Evolutionary conservation across 495 filamentous ascomycete species (phyloP).

Genomic region (Podospora fimiseda): DNA sequence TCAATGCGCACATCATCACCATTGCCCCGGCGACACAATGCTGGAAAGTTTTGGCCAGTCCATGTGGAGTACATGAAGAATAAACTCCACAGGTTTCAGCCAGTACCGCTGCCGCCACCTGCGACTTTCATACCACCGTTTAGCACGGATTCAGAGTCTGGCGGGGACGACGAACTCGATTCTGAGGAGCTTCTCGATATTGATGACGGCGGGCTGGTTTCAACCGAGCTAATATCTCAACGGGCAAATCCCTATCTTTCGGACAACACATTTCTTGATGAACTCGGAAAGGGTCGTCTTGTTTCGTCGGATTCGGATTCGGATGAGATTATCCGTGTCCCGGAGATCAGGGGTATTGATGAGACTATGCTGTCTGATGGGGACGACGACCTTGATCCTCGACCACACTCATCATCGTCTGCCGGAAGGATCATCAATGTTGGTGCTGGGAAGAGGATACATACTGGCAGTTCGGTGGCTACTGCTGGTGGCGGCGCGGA

Average conservation of each 20-base stretch:
- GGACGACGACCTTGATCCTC: neutral
- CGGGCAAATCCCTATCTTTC: slow-evolving; percentile 27
- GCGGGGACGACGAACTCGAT: slow-evolving; percentile 28
- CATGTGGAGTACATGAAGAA: slow-evolving; percentile 33
- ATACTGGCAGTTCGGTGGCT: slow-evolving; percentile 38
- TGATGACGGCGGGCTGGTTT: neutral
- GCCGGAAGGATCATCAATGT: slow-evolving; percentile 1
- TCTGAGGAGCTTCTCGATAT: slow-evolving; percentile 24
- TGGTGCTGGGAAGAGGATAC: slow-evolving; percentile 10
- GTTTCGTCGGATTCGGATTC: slow-evolving; percentile 15
- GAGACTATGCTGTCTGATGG: slow-evolving; percentile 5
- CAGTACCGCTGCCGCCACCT: slow-evolving; percentile 39
- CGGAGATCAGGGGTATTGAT: neutral
- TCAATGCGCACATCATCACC: slow-evolving; percentile 33
- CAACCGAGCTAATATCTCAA: slow-evolving; percentile 19
- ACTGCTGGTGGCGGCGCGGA: slow-evolving; percentile 37
- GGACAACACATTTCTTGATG: slow-evolving; percentile 15
- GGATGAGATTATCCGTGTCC: slow-evolving; percentile 12
- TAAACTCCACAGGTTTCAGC: slow-evolving; percentile 27
- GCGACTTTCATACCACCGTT: slow-evolving; percentile 34
- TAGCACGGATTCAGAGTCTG: slow-evolving; percentile 24
- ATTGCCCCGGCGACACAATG: slow-evolving; percentile 1
- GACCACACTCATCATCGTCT: neutral
- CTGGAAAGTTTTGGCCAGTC: slow-evolving; percentile 6
- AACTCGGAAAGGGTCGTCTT: too few relatives aligned